These are phyloP conservation scores for Nemania sp. DNA, from an alignment of 2,329 filamentous ascomycete species.

Conservation along the genomic window DNA sequence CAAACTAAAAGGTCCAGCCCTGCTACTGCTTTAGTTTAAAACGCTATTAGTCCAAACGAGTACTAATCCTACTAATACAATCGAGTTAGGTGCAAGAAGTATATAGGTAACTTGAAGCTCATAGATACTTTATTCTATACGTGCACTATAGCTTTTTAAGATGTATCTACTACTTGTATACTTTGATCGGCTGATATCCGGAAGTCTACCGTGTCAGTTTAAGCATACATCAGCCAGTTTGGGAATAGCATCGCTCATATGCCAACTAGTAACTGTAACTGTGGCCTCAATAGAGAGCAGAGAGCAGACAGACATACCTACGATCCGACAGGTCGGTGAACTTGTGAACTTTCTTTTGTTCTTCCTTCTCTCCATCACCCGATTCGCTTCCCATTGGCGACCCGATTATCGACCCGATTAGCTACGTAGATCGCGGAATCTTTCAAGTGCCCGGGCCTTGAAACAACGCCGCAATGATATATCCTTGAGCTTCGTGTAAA, in stretches of 20 bases:
- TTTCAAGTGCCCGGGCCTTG: not conserved
- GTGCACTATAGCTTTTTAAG: not conserved
- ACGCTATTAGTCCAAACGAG: too few relatives aligned
- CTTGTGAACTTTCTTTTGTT: too few relatives aligned
- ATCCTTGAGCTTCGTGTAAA: conserved; percentile 24
- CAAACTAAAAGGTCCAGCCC: too few relatives aligned
- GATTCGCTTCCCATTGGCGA: conserved; percentile 13
- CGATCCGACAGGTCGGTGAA: conserved; percentile 10
- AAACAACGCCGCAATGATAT: conserved; percentile 28
- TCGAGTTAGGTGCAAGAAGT: not conserved
- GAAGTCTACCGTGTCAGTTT: conserved; percentile 48
- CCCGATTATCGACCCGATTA: not conserved
- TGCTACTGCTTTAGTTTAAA: too few relatives aligned
- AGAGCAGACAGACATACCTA: conserved; percentile 9
- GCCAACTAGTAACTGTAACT: conserved; percentile 42
- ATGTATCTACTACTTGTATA: conserved; percentile 2
- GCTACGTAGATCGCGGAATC: not conserved
- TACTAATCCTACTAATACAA: too few relatives aligned
- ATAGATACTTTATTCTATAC: not conserved
- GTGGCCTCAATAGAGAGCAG: conserved; percentile 48
- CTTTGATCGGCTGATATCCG: conserved; percentile 49
- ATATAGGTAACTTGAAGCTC: not conserved
- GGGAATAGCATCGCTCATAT: conserved; percentile 40
- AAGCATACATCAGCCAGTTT: conserved; percentile 33
- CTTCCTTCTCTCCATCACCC: conserved; percentile 3